A percentile compares a stretch with the other conserved stretches of the same genome.
Conservation (phyloP, 805 yeast genomes). For the Spathaspora passalidarum region DNA sequence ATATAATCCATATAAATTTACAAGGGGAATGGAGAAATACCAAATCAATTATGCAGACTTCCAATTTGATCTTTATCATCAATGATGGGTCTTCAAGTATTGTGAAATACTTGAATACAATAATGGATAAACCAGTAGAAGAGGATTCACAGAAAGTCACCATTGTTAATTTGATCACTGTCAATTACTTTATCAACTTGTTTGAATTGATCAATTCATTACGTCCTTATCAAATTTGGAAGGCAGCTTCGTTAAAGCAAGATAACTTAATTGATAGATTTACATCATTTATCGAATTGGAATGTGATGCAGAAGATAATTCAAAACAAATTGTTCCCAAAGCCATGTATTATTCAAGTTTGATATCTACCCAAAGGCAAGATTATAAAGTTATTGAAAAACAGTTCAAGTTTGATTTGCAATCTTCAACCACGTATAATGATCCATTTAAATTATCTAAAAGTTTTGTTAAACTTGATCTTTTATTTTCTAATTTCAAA, state of each 20-base stretch:
- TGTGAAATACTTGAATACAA: slow-evolving; percentile 20
- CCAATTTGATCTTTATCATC: slow-evolving; percentile 31
- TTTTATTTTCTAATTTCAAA: slow-evolving; percentile 14
- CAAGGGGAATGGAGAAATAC: not conserved
- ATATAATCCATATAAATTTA: slow-evolving; percentile 15
- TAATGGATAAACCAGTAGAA: slow-evolving; percentile 9
- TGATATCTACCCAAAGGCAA: slow-evolving; percentile 18
- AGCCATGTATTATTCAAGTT: slow-evolving; percentile 22
- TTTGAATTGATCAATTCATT: slow-evolving; percentile 31
- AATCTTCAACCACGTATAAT: slow-evolving; percentile 18
- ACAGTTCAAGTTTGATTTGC: slow-evolving; percentile 26
- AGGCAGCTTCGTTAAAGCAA: slow-evolving; percentile 30
- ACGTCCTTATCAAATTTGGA: slow-evolving; percentile 40
- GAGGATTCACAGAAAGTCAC: slow-evolving; percentile 24
- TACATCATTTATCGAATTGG: slow-evolving; percentile 25
- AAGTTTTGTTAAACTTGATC: slow-evolving; percentile 18
- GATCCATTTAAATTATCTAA: slow-evolving; percentile 30
- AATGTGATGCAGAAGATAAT: slow-evolving; percentile 10
- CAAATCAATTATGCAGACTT: slow-evolving; percentile 6
- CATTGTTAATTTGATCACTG: slow-evolving; percentile 36
- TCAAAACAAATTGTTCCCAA: slow-evolving; percentile 1
- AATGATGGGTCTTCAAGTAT: slow-evolving; percentile 37
- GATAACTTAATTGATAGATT: slow-evolving; percentile 22
- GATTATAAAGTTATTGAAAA: slow-evolving; percentile 29
- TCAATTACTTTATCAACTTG: slow-evolving; percentile 37